A percentile compares a stretch with the other conserved stretches of the same genome.
Conservation (phyloP, 805 yeast species). For the Kodamaea kakaduensis region DNA sequence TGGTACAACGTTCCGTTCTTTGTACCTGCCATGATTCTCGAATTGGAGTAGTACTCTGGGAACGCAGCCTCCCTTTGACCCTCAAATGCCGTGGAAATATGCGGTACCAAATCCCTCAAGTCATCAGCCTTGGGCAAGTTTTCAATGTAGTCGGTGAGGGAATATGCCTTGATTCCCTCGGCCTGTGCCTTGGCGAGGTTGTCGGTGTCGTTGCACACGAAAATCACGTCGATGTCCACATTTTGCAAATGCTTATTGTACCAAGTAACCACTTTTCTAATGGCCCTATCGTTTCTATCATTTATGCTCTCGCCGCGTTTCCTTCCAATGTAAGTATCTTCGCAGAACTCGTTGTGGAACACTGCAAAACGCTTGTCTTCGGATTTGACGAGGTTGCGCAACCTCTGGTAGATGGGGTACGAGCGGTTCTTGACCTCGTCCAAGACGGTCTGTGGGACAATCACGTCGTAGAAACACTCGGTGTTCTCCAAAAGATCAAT, state of each 20-base stretch:
- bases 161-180: constrained; percentile 52
- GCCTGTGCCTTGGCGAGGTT: constrained; percentile 54
- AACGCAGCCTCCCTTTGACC: constrained; percentile 53
- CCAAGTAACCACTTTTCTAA: constrained; percentile 71
- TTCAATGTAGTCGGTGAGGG: constrained; percentile 67
- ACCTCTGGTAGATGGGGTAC: constrained; percentile 80
- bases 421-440: constrained; percentile 90
- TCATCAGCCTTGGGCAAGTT: constrained; percentile 68
- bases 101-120: constrained; percentile 74
- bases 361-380: constrained; percentile 83
- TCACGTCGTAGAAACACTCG: constrained; percentile 78
- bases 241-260: constrained; percentile 64
- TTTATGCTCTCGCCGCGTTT: constrained; percentile 66
- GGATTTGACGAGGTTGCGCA: constrained; percentile 69
- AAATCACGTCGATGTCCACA: constrained; percentile 42
- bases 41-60: constrained; percentile 72
- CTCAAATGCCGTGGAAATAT: constrained; percentile 40
- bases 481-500: constrained; percentile 83
- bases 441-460: constrained; percentile 90
- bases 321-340: constrained; percentile 64
- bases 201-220: constrained; percentile 74
- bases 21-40: constrained; percentile 87
- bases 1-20: constrained; percentile 83
- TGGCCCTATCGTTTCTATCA: constrained; percentile 90
- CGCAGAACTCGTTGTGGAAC: constrained; percentile 87